phyloP scores from a whole-genome alignment of 2,329 filamentous ascomycete genomes.

The Trichoderma asperellum region DNA sequence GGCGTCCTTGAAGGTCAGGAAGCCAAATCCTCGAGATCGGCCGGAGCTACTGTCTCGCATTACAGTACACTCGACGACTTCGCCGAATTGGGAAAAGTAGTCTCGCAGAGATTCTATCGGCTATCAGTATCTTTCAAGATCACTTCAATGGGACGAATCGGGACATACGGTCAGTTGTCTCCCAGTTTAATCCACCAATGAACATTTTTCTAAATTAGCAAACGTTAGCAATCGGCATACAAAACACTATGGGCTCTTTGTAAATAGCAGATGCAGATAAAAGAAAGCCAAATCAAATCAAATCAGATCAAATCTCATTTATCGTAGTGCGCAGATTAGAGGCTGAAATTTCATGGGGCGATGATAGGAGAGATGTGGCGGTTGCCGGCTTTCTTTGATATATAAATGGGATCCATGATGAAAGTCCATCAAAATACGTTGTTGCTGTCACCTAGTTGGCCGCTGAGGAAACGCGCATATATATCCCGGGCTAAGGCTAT shows the following conservation, averaged over 20 bases:
- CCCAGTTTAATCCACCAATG: constrained; percentile 98
- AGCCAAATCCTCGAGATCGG: constrained; percentile 92
- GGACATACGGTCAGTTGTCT: constrained; percentile 92
- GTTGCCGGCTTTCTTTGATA: not conserved
- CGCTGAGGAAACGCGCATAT: constrained; percentile 1
- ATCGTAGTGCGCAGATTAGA: not conserved
- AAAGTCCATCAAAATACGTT: constrained; percentile 7
- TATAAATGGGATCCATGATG: constrained; percentile 8
- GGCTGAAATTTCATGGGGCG: not conserved
- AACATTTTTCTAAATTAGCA: constrained; percentile 86
- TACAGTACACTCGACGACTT: constrained; percentile 97
- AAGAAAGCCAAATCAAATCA: not conserved
- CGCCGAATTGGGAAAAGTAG: constrained; percentile 97
- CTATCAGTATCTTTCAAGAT: constrained; percentile 29
- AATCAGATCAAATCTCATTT: not conserved
- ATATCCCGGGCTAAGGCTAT: constrained; percentile 9
- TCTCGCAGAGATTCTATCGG: constrained; percentile 85
- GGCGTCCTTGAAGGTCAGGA: constrained; percentile 95
- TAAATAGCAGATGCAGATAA: not conserved
- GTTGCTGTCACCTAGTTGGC: not conserved
- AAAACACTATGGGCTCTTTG: not conserved
- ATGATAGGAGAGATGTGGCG: constrained; percentile 2
- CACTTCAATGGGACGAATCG: not conserved
- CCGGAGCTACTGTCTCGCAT: constrained; percentile 96
- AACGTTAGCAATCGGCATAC: constrained; percentile 9